phyloP scores from a whole-genome alignment of 148 eudicot genomes.

The Chenopodium berlandieri region DNA sequence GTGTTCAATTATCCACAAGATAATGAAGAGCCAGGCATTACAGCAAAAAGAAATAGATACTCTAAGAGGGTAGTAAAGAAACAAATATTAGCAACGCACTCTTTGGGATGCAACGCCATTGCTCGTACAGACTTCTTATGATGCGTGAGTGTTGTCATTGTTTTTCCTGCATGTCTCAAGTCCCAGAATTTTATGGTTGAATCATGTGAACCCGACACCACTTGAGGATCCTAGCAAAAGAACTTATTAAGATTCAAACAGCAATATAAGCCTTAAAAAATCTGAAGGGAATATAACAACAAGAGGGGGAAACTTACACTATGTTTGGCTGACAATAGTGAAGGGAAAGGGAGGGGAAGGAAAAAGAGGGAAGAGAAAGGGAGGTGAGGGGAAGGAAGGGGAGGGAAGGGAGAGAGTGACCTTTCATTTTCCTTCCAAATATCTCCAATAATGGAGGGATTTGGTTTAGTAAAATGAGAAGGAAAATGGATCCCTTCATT shows the following conservation, averaged over 20 bases:
- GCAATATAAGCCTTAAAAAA: neutral
- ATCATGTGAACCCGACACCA: constrained; percentile 94
- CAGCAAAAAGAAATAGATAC: neutral
- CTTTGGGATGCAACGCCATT: constrained; percentile 88
- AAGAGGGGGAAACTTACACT: neutral
- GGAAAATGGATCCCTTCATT: too few relatives aligned
- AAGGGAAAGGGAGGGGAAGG: too few relatives aligned
- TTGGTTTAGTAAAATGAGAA: too few relatives aligned
- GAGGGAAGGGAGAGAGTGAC: too few relatives aligned
- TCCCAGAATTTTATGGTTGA: constrained; percentile 96
- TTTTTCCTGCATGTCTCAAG: constrained; percentile 73
- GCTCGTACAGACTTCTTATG: constrained; percentile 97
- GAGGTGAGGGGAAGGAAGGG: too few relatives aligned
- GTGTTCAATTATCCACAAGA: neutral
- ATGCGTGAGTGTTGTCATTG: constrained; percentile 87
- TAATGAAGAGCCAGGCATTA: neutral
- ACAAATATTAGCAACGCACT: constrained; percentile 44
- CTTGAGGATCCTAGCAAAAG: constrained; percentile 90
- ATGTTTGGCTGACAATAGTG: too few relatives aligned
- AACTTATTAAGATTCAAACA: constrained; percentile 1
- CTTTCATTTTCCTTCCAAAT: too few relatives aligned
- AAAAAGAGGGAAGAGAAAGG: too few relatives aligned
- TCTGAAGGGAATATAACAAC: neutral
- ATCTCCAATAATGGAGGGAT: too few relatives aligned
- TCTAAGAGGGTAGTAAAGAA: neutral